These are phyloP conservation scores for Hura crepitans DNA, from an alignment of 441 rosid genomes.

Conservation along the genomic window DNA sequence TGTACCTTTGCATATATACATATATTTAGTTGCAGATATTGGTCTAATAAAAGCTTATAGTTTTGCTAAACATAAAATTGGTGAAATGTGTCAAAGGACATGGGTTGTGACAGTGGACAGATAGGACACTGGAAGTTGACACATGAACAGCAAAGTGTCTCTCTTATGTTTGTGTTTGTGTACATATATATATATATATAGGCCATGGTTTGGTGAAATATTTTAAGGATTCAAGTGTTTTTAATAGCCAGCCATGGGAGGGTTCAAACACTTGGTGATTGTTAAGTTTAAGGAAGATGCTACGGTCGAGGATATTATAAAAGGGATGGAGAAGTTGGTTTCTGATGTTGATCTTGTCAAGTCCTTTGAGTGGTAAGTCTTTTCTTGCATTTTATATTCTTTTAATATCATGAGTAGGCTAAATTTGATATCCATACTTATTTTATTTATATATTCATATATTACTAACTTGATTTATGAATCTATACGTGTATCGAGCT, in stretches of 20 bases:
- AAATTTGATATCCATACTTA: too few species aligned
- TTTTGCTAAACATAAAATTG: not conserved
- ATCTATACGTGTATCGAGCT: too few species aligned
- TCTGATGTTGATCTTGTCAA: constrained; percentile 69
- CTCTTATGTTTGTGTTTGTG: not conserved
- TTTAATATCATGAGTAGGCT: too few species aligned
- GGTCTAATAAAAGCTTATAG: constrained; percentile 25
- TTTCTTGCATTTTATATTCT: not conserved
- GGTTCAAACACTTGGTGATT: constrained; percentile 75
- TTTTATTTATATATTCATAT: too few species aligned
- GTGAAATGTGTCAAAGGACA: constrained; percentile 23
- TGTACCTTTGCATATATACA: constrained; percentile 23
- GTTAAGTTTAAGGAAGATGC: constrained; percentile 77
- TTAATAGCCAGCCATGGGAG: constrained; percentile 36
- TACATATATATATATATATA: constrained; percentile 31
- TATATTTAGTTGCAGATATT: constrained; percentile 27
- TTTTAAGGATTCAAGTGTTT: constrained; percentile 8
- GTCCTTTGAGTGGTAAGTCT: constrained; percentile 70
- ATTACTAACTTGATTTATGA: too few species aligned
- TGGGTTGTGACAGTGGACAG: constrained; percentile 27
- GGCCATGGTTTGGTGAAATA: not conserved
- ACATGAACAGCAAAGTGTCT: constrained; percentile 26
- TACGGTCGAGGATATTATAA: constrained; percentile 56
- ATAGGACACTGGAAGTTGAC: constrained; percentile 38
- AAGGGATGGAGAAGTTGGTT: constrained; percentile 78